Percentiles rank a stretch among this genome's conserved stretches.
These are phyloP conservation scores for Alternaria sp. DNA, from an alignment of 2,329 filamentous ascomycete genomes.

Conservation along the genomic window DNA sequence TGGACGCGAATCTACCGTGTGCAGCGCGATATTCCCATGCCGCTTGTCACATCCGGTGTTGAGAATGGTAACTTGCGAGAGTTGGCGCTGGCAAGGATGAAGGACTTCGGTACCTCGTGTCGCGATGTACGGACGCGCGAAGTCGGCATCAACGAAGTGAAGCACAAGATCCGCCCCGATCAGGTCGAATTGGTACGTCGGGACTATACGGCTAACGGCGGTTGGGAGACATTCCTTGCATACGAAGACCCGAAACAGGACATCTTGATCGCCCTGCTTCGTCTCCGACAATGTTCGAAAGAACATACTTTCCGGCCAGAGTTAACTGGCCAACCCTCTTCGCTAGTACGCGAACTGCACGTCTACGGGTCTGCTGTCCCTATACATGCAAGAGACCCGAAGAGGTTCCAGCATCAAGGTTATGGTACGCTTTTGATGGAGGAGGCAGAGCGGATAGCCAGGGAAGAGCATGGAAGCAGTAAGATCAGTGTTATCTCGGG, in stretches of 20 bases:
- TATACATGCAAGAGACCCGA: slow-evolving; percentile 90
- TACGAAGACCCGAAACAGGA: slow-evolving; percentile 99
- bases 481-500: slow-evolving; percentile 99
- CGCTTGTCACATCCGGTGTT: slow-evolving; percentile 95
- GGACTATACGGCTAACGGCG: slow-evolving; percentile 93
- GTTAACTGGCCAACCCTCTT: slow-evolving; percentile 83
- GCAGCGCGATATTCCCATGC: slow-evolving; percentile 99
- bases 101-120: slow-evolving; percentile 96
- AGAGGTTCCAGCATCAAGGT: slow-evolving; percentile 98
- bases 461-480: slow-evolving; percentile 88
- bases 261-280: slow-evolving; percentile 89
- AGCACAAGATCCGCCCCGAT: slow-evolving; percentile 95
- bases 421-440: slow-evolving; percentile 98
- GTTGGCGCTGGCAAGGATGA: slow-evolving; percentile 94
- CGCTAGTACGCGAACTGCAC: slow-evolving; percentile 90
- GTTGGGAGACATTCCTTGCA: slow-evolving; percentile 97
- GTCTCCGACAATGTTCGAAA: slow-evolving; percentile 86
- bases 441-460: slow-evolving; percentile 92
- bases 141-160: slow-evolving; percentile 98
- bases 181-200: slow-evolving; percentile 94
- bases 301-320: slow-evolving; percentile 94
- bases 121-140: slow-evolving; percentile 95
- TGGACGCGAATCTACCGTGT: slow-evolving; percentile 99
- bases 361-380: slow-evolving; percentile 98
- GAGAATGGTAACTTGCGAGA: slow-evolving; percentile 97